phyloP scores from a whole-genome alignment of 192 early-diverging fungal species.

The Thamnidium elegans region DNA sequence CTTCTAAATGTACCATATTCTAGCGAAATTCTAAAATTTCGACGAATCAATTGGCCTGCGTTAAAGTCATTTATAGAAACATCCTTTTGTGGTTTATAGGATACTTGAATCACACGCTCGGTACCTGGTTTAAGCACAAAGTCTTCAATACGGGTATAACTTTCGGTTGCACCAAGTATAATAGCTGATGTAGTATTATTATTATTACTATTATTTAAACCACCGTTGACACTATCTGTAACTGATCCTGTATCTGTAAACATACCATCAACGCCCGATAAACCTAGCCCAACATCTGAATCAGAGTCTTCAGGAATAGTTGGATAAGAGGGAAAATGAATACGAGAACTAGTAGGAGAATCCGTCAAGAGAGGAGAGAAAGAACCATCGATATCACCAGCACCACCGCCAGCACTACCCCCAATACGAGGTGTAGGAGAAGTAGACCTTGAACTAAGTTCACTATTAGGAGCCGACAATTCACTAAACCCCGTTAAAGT shows the following conservation, averaged over 20 bases:
- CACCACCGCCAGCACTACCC: not conserved
- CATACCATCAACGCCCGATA: not conserved
- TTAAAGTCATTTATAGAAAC: conserved; percentile 58
- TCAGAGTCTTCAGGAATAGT: conserved; percentile 5
- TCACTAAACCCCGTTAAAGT: conserved; percentile 47
- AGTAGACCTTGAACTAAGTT: conserved; percentile 44
- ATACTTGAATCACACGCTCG: conserved; percentile 78
- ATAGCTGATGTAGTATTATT: not conserved
- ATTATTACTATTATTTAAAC: conserved; percentile 2
- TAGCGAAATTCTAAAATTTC: conserved; percentile 70
- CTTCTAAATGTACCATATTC: conserved; percentile 47
- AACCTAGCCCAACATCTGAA: conserved; percentile 2
- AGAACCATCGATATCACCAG: conserved; percentile 19
- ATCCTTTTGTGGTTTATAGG: conserved; percentile 72
- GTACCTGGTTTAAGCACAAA: conserved; percentile 78
- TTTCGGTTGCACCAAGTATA: conserved; percentile 14
- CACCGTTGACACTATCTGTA: not conserved
- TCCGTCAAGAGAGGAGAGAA: conserved; percentile 2
- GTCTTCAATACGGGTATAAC: conserved; percentile 78
- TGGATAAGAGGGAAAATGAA: not conserved
- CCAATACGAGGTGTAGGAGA: conserved; percentile 37
- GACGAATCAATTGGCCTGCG: conserved; percentile 66
- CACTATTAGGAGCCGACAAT: conserved; percentile 45
- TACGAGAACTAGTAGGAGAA: not conserved
- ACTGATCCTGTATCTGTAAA: conserved; percentile 16